Evolutionary conservation across 2,329 filamentous ascomycete genomes (phyloP).

Genomic region (Colletotrichum nymphaeae): DNA sequence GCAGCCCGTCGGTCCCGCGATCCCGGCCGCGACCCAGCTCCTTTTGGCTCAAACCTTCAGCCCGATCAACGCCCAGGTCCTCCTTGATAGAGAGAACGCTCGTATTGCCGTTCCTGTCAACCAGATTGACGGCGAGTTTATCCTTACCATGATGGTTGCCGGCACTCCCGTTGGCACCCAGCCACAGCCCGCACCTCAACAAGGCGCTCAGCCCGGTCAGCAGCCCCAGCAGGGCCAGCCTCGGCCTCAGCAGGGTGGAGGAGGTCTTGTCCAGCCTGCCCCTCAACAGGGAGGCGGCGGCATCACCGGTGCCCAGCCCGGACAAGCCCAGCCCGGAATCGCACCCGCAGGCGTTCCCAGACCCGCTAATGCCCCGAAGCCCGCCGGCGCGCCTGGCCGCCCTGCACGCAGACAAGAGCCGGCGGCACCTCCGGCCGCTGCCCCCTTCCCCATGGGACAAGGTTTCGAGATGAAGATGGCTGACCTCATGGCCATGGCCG

Average conservation of each 20-base stretch:
- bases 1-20: background rate
- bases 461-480: conserved; percentile 31
- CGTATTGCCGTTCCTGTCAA: conserved; percentile 38
- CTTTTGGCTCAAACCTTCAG: conserved; percentile 39
- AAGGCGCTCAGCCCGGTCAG: conserved; percentile 1
- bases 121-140: conserved; percentile 39
- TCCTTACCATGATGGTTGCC: conserved; percentile 38
- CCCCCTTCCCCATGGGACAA: background rate
- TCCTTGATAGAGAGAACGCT: conserved; percentile 36
- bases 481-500: conserved; percentile 27
- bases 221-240: conserved; percentile 14
- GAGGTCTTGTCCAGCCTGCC: background rate
- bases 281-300: conserved; percentile 16
- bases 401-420: background rate
- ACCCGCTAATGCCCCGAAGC: background rate
- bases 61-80: conserved; percentile 34
- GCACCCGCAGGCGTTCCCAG: background rate
- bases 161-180: conserved; percentile 28
- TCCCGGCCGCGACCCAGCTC: conserved; percentile 37
- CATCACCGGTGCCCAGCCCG: conserved; percentile 21
- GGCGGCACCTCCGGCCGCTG: background rate
- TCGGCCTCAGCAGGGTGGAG: background rate
- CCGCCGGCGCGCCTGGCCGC: background rate
- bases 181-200: conserved; percentile 16
- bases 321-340: conserved; percentile 17